Conservation (phyloP, 2,329 filamentous ascomycete genomes). For the Triangularia setosa region DNA sequence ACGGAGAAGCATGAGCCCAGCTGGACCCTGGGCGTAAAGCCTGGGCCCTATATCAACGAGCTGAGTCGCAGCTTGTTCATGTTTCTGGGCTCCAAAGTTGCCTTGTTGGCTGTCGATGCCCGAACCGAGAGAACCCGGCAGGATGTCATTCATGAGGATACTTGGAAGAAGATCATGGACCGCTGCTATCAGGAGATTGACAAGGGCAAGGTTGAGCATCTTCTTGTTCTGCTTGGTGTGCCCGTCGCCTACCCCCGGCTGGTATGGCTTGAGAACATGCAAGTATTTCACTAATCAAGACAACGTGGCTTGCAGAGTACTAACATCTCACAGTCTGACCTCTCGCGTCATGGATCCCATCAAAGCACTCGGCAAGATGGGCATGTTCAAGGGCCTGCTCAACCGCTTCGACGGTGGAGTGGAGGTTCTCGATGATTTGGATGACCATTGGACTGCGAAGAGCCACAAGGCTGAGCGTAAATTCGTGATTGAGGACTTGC, state of each 20-base stretch:
- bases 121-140: constrained; percentile 85
- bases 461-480: constrained; percentile 89
- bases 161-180: constrained; percentile 83
- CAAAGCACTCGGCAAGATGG: constrained; percentile 80
- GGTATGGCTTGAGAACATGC: constrained; percentile 66
- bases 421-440: constrained; percentile 85
- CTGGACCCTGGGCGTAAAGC: constrained; percentile 76
- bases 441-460: constrained; percentile 97
- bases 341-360: constrained; percentile 83
- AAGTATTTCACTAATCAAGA: constrained; percentile 21
- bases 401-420: constrained; percentile 90
- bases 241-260: constrained; percentile 77
- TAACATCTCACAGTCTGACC: constrained; percentile 50
- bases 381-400: constrained; percentile 72
- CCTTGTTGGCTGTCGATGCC: constrained; percentile 83
- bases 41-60: constrained; percentile 88
- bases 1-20: constrained; percentile 81
- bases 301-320: neutral
- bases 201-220: constrained; percentile 80
- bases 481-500: constrained; percentile 82
- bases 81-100: constrained; percentile 71
- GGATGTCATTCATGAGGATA: constrained; percentile 74
- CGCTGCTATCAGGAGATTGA: constrained; percentile 77
- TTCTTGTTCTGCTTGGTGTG: constrained; percentile 82
- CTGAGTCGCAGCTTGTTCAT: constrained; percentile 82